Conservation (phyloP, 306 rosid species). For the Alnus glutinosa region DNA sequence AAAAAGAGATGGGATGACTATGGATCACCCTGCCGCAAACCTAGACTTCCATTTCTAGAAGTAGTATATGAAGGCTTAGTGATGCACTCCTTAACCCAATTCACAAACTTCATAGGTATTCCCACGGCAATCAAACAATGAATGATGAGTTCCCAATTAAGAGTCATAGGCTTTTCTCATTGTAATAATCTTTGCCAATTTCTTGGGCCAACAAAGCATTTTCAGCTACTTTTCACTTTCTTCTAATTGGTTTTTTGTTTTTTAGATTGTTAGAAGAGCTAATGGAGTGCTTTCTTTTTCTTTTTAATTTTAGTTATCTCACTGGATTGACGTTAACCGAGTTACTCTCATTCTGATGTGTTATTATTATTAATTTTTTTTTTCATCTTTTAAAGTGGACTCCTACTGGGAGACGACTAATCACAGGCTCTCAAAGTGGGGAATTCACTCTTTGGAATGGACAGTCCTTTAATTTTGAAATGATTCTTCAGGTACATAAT, state of each 20-base stretch:
- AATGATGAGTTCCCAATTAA: no score
- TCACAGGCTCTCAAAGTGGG: slow-evolving; percentile 98
- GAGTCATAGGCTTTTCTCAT: no score
- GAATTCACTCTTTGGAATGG: slow-evolving; percentile 99
- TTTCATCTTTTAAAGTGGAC: slow-evolving; percentile 66
- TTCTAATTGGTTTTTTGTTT: slow-evolving; percentile 11
- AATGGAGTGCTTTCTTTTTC: slow-evolving; percentile 12
- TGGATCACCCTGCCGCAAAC: no score
- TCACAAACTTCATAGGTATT: no score
- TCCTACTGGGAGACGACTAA: slow-evolving; percentile 97
- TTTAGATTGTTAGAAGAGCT: slow-evolving; percentile 1
- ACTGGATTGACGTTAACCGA: slow-evolving; percentile 30
- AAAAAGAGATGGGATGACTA: no score
- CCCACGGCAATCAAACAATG: no score
- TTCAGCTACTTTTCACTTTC: no score
- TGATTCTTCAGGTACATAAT: slow-evolving; percentile 90
- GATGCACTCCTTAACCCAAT: no score
- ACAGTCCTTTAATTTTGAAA: slow-evolving; percentile 95
- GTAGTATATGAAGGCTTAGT: no score
- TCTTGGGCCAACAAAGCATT: no score
- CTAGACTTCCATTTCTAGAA: no score
- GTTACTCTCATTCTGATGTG: slow-evolving; percentile 26
- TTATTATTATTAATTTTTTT: slow-evolving; percentile 7
- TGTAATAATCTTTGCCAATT: no score
- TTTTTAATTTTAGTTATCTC: not conserved